Percentiles rank a stretch among this genome's conserved stretches.
phyloP scores from a whole-genome alignment of 345 rosid species.

The Aegle marmelos region DNA sequence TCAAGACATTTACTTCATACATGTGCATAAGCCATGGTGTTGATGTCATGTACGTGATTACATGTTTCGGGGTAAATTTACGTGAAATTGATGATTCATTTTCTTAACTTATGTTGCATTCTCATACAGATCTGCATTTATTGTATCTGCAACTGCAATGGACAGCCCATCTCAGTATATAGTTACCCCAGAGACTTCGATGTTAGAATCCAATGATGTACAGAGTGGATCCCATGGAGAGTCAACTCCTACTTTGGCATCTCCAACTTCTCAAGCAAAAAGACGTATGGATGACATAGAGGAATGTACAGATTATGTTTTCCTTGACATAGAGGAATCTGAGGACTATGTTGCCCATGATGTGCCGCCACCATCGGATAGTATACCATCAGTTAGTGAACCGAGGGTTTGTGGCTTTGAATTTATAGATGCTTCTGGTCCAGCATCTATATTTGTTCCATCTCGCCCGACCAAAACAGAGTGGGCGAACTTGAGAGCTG shows the following conservation, averaged over 20 bases:
- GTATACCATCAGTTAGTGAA: not conserved
- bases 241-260: not conserved
- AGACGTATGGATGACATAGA: not conserved
- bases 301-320: not conserved
- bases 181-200: not conserved
- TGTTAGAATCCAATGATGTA: conserved; percentile 1
- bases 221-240: conserved; percentile 16
- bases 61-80: not conserved
- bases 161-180: conserved; percentile 2
- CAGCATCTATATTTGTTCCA: conserved; percentile 23
- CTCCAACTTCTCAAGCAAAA: not conserved
- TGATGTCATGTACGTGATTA: not conserved
- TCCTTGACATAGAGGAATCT: not conserved
- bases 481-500: conserved; percentile 23
- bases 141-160: conserved; percentile 3
- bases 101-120: not conserved
- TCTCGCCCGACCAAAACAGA: conserved; percentile 30
- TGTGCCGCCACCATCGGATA: not conserved
- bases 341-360: not conserved
- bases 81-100: not conserved
- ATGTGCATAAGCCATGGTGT: not conserved
- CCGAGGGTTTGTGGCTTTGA: not conserved
- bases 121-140: not conserved
- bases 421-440: conserved; percentile 9
- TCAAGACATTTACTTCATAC: not conserved